A percentile compares a stretch with the other conserved stretches of the same genome.
These are phyloP conservation scores for Vitis hybrid DNA, from an alignment of 177 flowering plant genomes.

Conservation along the genomic window DNA sequence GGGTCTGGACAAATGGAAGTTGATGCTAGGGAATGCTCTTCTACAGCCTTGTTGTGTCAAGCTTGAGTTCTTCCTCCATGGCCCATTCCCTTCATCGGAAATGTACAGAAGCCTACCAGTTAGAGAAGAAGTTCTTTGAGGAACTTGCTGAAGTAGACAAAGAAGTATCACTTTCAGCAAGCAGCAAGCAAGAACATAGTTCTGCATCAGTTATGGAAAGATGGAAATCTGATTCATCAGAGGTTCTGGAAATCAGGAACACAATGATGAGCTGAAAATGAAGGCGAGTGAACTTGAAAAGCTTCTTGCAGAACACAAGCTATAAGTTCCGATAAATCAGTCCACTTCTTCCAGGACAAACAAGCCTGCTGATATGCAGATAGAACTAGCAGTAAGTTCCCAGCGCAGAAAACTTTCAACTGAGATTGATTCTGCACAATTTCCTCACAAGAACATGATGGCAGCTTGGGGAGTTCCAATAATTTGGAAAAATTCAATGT, in stretches of 20 bases:
- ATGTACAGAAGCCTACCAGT: too few relatives aligned
- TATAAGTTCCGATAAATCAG: constrained; percentile 74
- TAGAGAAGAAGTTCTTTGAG: too few relatives aligned
- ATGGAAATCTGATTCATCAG: too few relatives aligned
- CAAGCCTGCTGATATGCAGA: constrained; percentile 43
- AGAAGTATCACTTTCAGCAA: too few relatives aligned
- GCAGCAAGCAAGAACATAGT: too few relatives aligned
- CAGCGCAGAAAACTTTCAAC: constrained; percentile 25
- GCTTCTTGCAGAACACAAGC: constrained; percentile 91
- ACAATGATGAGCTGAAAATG: constrained; percentile 82
- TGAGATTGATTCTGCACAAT: constrained; percentile 33
- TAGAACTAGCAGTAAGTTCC: constrained; percentile 33
- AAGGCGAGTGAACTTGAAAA: constrained; percentile 96
- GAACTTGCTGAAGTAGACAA: too few relatives aligned
- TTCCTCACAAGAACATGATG: constrained; percentile 22
- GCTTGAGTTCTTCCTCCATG: too few relatives aligned
- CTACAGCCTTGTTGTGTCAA: too few relatives aligned
- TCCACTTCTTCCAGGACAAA: constrained; percentile 51
- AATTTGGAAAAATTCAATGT: constrained; percentile 28
- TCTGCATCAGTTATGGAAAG: too few relatives aligned
- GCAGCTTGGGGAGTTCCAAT: constrained; percentile 32
- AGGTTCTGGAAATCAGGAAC: constrained; percentile 66
- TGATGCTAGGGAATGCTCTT: too few relatives aligned
- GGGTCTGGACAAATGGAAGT: too few relatives aligned
- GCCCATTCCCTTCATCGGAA: too few relatives aligned